Evolutionary conservation across 2,329 filamentous ascomycete species (phyloP).

Genomic region (Alternaria burnsii): DNA sequence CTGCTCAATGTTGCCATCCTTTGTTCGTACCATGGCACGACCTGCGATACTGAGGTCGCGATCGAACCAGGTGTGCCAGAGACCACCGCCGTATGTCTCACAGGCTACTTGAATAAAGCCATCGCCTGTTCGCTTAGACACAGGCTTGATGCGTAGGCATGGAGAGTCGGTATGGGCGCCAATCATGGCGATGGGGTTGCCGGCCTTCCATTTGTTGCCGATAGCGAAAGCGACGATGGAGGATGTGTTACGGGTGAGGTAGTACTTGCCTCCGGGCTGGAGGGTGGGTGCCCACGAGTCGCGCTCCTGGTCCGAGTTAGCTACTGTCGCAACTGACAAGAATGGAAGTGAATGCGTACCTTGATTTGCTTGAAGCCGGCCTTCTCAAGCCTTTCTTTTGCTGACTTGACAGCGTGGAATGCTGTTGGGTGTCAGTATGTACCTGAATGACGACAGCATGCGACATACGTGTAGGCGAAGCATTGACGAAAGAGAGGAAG

Average conservation of each 20-base stretch:
- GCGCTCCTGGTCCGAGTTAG: constrained; percentile 67
- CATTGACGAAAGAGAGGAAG: constrained; percentile 93
- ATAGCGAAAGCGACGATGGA: constrained; percentile 94
- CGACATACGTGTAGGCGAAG: constrained; percentile 84
- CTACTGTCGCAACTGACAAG: too few relatives aligned
- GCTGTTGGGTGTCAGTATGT: constrained; percentile 61
- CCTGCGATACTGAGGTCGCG: constrained; percentile 91
- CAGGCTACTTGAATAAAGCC: constrained; percentile 95
- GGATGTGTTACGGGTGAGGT: constrained; percentile 90
- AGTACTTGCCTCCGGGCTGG: constrained; percentile 91
- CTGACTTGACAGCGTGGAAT: constrained; percentile 89
- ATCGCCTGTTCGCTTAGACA: constrained; percentile 85
- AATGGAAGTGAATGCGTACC: not conserved
- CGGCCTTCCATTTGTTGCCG: constrained; percentile 88
- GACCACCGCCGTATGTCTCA: constrained; percentile 94
- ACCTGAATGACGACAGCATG: not conserved
- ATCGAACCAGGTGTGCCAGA: constrained; percentile 99
- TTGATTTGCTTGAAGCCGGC: constrained; percentile 89
- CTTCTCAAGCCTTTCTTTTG: constrained; percentile 76
- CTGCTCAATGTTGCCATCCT: constrained; percentile 77
- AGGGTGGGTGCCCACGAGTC: constrained; percentile 85
- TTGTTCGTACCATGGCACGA: constrained; percentile 79
- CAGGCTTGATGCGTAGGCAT: constrained; percentile 89
- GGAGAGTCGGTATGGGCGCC: constrained; percentile 97
- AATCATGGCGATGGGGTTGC: constrained; percentile 90